A percentile compares a stretch with the other conserved stretches of the same genome.
Conservation (phyloP, 169 alveolate genomes). For the Plasmodium inui region DNA sequence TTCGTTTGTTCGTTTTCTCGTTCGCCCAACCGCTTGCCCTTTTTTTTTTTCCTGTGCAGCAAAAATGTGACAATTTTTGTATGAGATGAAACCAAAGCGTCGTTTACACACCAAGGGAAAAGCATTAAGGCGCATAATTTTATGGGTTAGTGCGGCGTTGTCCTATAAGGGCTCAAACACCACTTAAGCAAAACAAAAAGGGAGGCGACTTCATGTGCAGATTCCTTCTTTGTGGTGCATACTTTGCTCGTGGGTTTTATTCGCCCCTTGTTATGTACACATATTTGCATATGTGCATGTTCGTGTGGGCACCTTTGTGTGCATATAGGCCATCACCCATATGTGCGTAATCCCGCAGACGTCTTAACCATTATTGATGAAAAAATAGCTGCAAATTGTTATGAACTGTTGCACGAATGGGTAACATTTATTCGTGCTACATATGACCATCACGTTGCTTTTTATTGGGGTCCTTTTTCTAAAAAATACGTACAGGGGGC, state of each 20-base stretch:
- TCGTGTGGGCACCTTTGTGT: neutral
- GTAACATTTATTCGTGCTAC: neutral
- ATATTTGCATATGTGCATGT: neutral
- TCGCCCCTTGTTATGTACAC: neutral
- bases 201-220: neutral
- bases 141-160: neutral
- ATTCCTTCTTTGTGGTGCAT: neutral
- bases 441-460: neutral
- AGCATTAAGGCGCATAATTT: neutral
- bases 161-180: neutral
- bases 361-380: neutral
- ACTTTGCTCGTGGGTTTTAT: neutral
- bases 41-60: neutral
- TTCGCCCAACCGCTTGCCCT: neutral
- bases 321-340: neutral
- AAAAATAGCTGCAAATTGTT: neutral
- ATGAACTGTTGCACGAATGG: neutral
- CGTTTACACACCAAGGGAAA: neutral
- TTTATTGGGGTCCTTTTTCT: neutral
- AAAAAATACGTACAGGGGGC: neutral
- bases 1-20: neutral
- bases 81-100: neutral
- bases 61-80: neutral
- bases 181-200: constrained; percentile 6
- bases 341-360: neutral